Base-by-base conservation (phyloP, 768 basidiomycete genomes). In the Russula sp. region DNA sequence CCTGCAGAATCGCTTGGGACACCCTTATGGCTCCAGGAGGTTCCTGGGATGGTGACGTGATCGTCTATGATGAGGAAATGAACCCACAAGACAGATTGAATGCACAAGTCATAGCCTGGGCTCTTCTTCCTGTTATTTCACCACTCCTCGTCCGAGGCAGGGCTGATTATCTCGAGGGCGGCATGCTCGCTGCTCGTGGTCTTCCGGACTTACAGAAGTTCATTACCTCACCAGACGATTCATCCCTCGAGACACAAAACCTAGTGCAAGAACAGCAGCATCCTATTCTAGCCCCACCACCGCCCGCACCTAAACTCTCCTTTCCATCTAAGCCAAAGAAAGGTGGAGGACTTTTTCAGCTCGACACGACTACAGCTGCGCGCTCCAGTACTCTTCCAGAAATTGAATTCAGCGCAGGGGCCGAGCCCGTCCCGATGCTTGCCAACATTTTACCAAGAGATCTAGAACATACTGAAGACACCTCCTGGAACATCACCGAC, bases 31-130 rank as follows among this genome's bases (percentile, higher is more conserved):
- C 71, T 7, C 67, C 77, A 35, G 77, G 74, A 43, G 70, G 70
- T 16, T 78, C 77, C 20, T 92, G 90, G 88, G 84, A 91, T 67
- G 88, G 89, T 11, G 79, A 86, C 69, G 79, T 93, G 42, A 78
- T 90, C 50, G 76, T 94, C 14, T 90, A 88, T 69, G 86, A 87
- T 67, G 86, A 90, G 60, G 85, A 85, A 61, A 91, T 91, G 78
- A 85, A 88, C 70, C 75, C 79, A 58, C 81, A 79, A 58, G 84
- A 88, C 67, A 82, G 77, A 66, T 75, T 78, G 58, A 83, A 82
- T 66, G 66, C 76, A 36, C 78, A 81, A 58, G 71, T 76, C 45
- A 82, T 84, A 36, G 80, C 88, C 0, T 92, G 90, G 88, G 81
- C 83, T 0, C 77, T 93, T 39, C 77, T 91, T 25, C 78, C 81